Evolutionary conservation across 2,329 filamentous ascomycete species (phyloP).

Genomic region (Fusarium globosum): DNA sequence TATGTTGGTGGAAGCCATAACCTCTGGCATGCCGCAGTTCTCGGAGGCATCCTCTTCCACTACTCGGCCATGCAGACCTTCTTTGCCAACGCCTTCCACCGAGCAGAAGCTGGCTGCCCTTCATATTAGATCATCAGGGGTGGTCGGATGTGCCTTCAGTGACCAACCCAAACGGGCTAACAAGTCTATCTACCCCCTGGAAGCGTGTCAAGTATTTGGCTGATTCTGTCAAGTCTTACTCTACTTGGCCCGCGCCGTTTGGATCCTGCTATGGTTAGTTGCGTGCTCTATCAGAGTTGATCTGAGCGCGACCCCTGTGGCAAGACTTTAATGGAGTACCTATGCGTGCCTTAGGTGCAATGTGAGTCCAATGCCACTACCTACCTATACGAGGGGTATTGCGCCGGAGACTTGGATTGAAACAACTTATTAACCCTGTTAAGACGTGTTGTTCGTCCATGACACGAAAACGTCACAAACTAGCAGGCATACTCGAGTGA

Average conservation of each 20-base stretch:
- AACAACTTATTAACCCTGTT: background rate
- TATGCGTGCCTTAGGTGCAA: background rate
- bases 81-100: slow-evolving; percentile 80
- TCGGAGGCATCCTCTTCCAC: slow-evolving; percentile 97
- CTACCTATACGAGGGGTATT: background rate
- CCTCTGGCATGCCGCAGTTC: slow-evolving; percentile 94
- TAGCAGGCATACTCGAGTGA: slow-evolving; percentile 1
- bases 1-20: slow-evolving; percentile 97
- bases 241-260: background rate
- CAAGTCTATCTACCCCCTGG: background rate
- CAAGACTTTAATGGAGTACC: background rate
- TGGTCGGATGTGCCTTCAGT: background rate
- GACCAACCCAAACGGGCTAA: background rate
- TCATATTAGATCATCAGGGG: slow-evolving; percentile 54
- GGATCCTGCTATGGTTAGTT: background rate
- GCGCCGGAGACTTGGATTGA: background rate
- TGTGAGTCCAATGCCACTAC: background rate
- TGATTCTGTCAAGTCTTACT: background rate
- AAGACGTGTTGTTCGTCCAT: background rate
- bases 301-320: background rate
- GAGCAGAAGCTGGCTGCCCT: slow-evolving; percentile 71
- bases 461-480: background rate
- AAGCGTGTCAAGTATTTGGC: background rate
- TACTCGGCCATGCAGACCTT: slow-evolving; percentile 97
- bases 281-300: background rate